Evolutionary conservation across 129 eudicot genomes (phyloP), one percentile per base, ranked within the genome.

Genomic region (Saposhnikovia divaricata): DNA sequence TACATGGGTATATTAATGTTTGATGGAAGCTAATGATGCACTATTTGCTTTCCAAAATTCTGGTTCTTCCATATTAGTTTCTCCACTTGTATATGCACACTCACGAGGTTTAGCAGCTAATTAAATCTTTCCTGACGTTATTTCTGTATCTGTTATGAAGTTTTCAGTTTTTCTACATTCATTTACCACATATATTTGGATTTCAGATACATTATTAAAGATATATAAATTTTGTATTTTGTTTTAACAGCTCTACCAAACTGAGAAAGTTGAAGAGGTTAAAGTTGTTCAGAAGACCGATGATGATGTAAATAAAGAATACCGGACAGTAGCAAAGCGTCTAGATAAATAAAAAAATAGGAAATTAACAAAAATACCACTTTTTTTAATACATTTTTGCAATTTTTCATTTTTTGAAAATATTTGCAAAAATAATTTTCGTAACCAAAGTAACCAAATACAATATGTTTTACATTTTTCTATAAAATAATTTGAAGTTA

Each of bases 241-340:
- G 34, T 80, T 68, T 68, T 3, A 4, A 31, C 86, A 92, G 99
- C 84, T 96, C 11, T 92, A 90, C 83, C 86, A 96, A 78, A 93
- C 93, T 27, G 83, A 85, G 87, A 98, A 96, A 82, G 92, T 70
- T 78, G 98, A 89, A 87, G 91, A 89, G 85, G 98, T 90, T 45
- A 90, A 90, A 82, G 93, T 85, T 71, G 90, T 85, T 77, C 84
- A 85, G 66, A 91, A 89, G 89, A 86, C 88, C 0, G 96, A 88
- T 73, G 93, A 90, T 82, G 93, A 85, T 77, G 78, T 48, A 48
- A 81, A 89, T 87, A 90, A 89, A 85, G 98, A 96, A 84, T 89
- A 92, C 74, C 88, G 63, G 83, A 86, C 83, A 4, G 98, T 97
- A 76, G 97, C 94, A 78, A 90, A 84, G 69, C 90, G 97, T 66